phyloP scores from a whole-genome alignment of 805 yeast species.

The Pichia exigua region DNA sequence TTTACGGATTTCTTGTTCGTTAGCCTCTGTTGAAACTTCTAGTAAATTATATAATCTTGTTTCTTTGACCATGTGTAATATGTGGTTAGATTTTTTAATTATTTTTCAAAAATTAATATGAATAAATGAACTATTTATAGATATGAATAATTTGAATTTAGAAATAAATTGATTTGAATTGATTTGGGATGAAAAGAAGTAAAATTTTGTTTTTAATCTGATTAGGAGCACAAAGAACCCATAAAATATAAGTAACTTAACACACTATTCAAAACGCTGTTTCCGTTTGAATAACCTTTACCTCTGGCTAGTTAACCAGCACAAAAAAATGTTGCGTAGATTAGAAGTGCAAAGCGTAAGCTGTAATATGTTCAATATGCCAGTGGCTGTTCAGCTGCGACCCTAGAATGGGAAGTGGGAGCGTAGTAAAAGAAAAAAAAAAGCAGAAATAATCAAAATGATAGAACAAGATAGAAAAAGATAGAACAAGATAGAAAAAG shows the following conservation, averaged over 20 bases:
- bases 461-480: too few species aligned
- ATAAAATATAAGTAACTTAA: too few species aligned
- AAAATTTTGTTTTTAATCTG: too few species aligned
- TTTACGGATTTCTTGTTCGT: constrained; percentile 62
- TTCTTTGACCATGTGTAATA: constrained; percentile 54
- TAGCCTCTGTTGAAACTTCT: constrained; percentile 57
- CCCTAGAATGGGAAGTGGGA: background rate
- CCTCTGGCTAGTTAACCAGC: background rate
- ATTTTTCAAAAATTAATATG: background rate
- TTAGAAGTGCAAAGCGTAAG: background rate
- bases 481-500: background rate
- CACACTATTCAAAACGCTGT: too few species aligned
- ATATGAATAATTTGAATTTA: background rate
- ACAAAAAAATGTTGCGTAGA: background rate
- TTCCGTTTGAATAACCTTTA: too few species aligned
- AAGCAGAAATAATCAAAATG: too few species aligned
- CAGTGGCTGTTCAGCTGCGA: background rate
- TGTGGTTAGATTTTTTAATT: background rate
- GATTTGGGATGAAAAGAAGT: too few species aligned
- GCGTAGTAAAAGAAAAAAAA: background rate
- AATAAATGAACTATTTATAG: background rate
- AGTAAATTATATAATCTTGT: constrained; percentile 66
- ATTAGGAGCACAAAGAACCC: too few species aligned
- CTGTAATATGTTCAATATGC: background rate
- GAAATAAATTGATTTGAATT: too few species aligned